Conservation (phyloP, 2,329 filamentous ascomycete species). For the Zymoseptoria crescenta region DNA sequence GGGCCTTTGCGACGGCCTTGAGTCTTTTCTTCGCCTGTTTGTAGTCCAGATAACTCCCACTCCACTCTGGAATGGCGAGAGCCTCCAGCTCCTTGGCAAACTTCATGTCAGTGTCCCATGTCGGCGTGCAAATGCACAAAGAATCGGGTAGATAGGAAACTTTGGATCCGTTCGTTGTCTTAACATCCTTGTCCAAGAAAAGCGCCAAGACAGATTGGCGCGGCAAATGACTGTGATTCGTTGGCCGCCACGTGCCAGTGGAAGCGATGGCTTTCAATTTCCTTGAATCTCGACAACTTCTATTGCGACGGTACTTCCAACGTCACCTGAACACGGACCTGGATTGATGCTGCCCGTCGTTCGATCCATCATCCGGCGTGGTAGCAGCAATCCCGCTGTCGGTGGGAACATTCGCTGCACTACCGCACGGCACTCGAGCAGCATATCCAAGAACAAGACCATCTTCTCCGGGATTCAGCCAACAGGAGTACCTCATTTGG, state of each 20-base stretch:
- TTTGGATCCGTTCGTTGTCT: not conserved
- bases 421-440: constrained; percentile 4
- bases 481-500: constrained; percentile 85
- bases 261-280: not conserved
- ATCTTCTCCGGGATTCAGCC: constrained; percentile 97
- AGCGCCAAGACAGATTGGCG: not conserved
- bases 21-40: constrained; percentile 80
- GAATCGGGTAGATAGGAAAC: not conserved
- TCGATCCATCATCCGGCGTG: not conserved
- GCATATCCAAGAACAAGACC: constrained; percentile 32
- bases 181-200: not conserved
- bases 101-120: constrained; percentile 16
- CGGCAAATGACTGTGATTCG: not conserved
- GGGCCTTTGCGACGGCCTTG: constrained; percentile 69
- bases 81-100: constrained; percentile 22
- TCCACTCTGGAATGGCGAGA: constrained; percentile 17
- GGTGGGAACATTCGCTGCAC: not conserved
- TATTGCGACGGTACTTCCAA: not conserved
- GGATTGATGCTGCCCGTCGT: not conserved
- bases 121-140: not conserved
- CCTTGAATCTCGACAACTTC: not conserved
- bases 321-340: not conserved
- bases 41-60: constrained; percentile 21
- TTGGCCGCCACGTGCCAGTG: not conserved
- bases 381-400: not conserved